phyloP scores from a whole-genome alignment of 805 yeast genomes.

The Candida chauliodis region DNA sequence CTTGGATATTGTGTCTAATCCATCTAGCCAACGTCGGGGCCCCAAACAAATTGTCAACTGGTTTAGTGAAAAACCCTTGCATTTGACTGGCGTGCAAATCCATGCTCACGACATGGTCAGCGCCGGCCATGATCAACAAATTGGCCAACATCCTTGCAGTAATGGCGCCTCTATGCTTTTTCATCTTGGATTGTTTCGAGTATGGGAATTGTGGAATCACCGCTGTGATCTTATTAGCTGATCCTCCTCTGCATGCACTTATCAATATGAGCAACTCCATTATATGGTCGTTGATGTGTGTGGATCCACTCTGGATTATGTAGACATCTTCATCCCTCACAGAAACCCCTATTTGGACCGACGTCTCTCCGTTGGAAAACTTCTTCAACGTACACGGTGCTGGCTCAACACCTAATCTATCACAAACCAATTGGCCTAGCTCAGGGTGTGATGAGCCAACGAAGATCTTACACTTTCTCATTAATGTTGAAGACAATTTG shows the following conservation, averaged over 20 bases:
- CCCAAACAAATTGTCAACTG: slow-evolving; percentile 94
- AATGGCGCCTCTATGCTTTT: slow-evolving; percentile 97
- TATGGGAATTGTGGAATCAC: slow-evolving; percentile 98
- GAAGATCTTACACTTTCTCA: slow-evolving; percentile 97
- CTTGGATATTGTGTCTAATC: slow-evolving; percentile 87
- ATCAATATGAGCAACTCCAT: slow-evolving; percentile 94
- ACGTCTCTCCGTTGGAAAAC: slow-evolving; percentile 96
- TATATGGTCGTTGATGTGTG: slow-evolving; percentile 85
- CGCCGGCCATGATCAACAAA: slow-evolving; percentile 94
- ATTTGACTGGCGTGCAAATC: slow-evolving; percentile 95
- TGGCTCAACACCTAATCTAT: slow-evolving; percentile 84
- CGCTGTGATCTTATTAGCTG: slow-evolving; percentile 96
- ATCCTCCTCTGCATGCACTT: slow-evolving; percentile 95
- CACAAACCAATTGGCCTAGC: slow-evolving; percentile 86
- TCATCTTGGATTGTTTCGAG: slow-evolving; percentile 96
- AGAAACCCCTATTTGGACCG: slow-evolving; percentile 90
- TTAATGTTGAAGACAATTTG: slow-evolving; percentile 23
- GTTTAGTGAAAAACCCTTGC: slow-evolving; percentile 98
- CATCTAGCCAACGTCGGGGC: slow-evolving; percentile 95
- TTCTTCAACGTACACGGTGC: slow-evolving; percentile 90
- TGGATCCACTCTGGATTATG: slow-evolving; percentile 84
- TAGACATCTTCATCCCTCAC: slow-evolving; percentile 97
- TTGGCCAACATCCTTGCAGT: slow-evolving; percentile 98
- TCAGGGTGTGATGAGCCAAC: slow-evolving; percentile 97
- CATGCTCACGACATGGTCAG: slow-evolving; percentile 97